Conservation (phyloP, 441 rosid genomes). For the Lepidium campestre region DNA sequence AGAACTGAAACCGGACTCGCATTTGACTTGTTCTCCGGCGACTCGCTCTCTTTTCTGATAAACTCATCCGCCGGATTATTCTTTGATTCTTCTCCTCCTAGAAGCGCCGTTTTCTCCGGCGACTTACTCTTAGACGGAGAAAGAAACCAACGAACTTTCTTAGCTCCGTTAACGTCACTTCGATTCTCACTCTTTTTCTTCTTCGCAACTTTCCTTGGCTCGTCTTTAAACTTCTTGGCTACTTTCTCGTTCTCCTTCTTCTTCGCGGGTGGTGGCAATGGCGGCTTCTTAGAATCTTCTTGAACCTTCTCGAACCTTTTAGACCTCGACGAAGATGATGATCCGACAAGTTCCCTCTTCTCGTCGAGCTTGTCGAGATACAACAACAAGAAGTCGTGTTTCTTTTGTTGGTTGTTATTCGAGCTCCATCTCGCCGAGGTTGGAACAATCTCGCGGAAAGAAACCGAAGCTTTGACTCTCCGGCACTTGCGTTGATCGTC, state of each 20-base stretch:
- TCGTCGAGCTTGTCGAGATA: constrained; percentile 40
- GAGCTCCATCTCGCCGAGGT: constrained; percentile 19
- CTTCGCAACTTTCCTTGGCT: constrained; percentile 38
- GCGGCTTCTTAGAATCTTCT: constrained; percentile 19
- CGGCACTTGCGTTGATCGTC: constrained; percentile 36
- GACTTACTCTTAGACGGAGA: constrained; percentile 30
- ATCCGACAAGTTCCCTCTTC: constrained; percentile 23
- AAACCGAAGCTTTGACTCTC: constrained; percentile 64
- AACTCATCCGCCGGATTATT: constrained; percentile 9
- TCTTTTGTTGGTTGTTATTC: constrained; percentile 23
- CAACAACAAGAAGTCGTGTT: constrained; percentile 38
- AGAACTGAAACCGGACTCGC: constrained; percentile 60
- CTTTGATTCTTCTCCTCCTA: constrained; percentile 33
- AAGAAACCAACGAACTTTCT: constrained; percentile 35
- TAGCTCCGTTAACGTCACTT: constrained; percentile 29
- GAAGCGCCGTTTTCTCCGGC: constrained; percentile 21
- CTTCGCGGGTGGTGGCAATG: constrained; percentile 8
- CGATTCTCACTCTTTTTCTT: constrained; percentile 25
- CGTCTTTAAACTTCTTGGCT: constrained; percentile 42
- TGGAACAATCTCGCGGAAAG: constrained; percentile 67
- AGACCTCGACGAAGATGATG: constrained; percentile 25
- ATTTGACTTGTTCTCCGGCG: constrained; percentile 32
- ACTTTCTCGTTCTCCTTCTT: constrained; percentile 34
- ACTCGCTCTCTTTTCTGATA: constrained; percentile 15
- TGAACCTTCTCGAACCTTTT: constrained; percentile 33